Evolutionary conservation across 1,284 basidiomycete genomes (phyloP).

Genomic region (Golubevia sp.): DNA sequence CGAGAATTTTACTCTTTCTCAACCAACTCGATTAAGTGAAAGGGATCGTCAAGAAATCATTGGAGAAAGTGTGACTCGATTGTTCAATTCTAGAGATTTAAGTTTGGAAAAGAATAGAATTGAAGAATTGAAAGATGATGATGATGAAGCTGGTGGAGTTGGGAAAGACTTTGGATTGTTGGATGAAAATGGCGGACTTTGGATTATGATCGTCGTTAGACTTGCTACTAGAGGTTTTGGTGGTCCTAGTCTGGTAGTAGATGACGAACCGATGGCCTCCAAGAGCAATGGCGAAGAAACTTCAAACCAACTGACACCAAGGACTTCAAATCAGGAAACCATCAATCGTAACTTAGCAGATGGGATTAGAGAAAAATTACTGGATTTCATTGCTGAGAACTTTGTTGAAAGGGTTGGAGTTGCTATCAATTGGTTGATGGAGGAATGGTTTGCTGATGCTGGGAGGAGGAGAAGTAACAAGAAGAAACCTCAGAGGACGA

Average conservation of each 20-base stretch:
- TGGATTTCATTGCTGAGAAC: constrained; percentile 47
- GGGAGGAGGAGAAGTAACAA: no score
- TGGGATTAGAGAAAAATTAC: constrained; percentile 40
- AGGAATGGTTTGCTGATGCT: constrained; percentile 39
- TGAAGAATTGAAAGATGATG: neutral
- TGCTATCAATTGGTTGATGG: constrained; percentile 55
- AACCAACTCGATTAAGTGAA: neutral
- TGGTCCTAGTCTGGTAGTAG: neutral
- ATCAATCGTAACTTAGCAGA: constrained; percentile 34
- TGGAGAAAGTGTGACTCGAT: neutral
- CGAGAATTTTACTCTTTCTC: constrained; percentile 1
- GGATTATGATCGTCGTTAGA: constrained; percentile 48
- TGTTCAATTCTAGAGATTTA: neutral
- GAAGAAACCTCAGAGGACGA: no score
- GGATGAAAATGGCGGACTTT: constrained; percentile 34
- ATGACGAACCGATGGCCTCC: constrained; percentile 10
- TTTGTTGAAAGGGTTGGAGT: constrained; percentile 40
- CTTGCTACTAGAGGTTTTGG: constrained; percentile 53
- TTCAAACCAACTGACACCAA: neutral
- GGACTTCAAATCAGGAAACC: no score
- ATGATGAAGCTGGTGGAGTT: neutral
- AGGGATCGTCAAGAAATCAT: neutral
- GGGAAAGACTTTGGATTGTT: constrained; percentile 25
- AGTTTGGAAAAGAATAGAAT: constrained; percentile 16
- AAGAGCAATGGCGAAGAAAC: neutral